Conservation (phyloP, 2,329 filamentous ascomycete genomes). For the Pyrenophora teres region DNA sequence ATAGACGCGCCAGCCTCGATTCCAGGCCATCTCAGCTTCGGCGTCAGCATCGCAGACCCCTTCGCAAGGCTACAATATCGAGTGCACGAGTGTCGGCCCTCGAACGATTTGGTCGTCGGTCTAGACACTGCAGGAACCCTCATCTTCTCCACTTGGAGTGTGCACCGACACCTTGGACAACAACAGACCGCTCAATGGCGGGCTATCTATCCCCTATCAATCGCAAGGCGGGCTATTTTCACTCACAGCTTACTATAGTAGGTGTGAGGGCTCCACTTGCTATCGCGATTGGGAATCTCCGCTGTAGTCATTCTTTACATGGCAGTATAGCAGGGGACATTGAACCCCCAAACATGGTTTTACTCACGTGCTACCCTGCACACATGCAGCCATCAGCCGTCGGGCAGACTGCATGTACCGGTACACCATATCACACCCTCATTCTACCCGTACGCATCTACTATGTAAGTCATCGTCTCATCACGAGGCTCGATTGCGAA, state of each 20-base stretch:
- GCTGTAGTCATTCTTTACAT: conserved; percentile 2
- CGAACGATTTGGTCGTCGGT: conserved; percentile 17
- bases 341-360: neutral
- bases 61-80: conserved; percentile 5
- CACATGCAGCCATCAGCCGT: neutral
- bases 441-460: neutral
- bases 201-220: conserved; percentile 14
- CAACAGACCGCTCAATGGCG: conserved; percentile 13
- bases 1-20: neutral
- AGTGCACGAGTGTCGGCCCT: conserved; percentile 12
- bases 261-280: conserved; percentile 11
- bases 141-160: conserved; percentile 8
- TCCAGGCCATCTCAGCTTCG: neutral
- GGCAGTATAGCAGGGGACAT: neutral
- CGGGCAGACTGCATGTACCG: too few relatives aligned
- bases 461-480: neutral
- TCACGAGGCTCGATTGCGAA: neutral
- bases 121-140: conserved; percentile 37
- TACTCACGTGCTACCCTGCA: conserved; percentile 11
- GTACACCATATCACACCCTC: too few relatives aligned
- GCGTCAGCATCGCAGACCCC: neutral
- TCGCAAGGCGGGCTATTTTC: conserved; percentile 21
- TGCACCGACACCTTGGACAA: conserved; percentile 10
- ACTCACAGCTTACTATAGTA: neutral
- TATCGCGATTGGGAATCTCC: conserved; percentile 3